Conservation (phyloP, 345 rosid species). For the Dipteronia sinensis region DNA sequence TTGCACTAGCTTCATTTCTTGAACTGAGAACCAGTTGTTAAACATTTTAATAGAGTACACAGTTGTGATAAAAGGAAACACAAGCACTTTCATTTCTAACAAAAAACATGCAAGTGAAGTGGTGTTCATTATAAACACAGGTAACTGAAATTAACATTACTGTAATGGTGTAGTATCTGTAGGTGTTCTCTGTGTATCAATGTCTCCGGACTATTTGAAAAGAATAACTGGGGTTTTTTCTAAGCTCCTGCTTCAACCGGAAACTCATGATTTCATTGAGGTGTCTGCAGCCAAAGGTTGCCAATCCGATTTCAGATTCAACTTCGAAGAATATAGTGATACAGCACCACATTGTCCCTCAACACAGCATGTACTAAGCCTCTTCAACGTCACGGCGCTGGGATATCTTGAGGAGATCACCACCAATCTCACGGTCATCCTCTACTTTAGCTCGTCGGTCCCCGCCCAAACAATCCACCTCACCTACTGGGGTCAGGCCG, state of each 20-base stretch:
- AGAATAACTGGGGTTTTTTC: constrained; percentile 12
- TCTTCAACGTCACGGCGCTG: constrained; percentile 36
- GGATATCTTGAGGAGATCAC: constrained; percentile 49
- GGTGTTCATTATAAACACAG: constrained; percentile 3
- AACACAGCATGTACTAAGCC: constrained; percentile 18
- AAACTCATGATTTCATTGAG: neutral
- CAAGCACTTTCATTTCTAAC: neutral
- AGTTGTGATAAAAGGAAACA: neutral
- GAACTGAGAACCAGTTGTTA: too few species aligned
- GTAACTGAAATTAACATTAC: neutral
- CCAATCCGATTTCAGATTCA: neutral
- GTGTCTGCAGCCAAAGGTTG: neutral
- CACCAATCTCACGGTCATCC: constrained; percentile 49
- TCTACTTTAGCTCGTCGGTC: constrained; percentile 41
- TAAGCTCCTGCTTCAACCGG: neutral
- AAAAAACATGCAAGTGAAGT: neutral
- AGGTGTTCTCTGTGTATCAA: neutral
- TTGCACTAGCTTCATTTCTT: too few species aligned
- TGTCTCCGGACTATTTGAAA: constrained; percentile 10
- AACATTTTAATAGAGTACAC: neutral
- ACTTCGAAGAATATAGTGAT: neutral
- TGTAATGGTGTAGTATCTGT: neutral
- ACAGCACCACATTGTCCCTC: neutral
- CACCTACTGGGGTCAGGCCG: constrained; percentile 12
- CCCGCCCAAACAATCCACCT: constrained; percentile 6